These are phyloP conservation scores for Geopyxis carbonaria DNA, from an alignment of 495 filamentous ascomycete genomes.

Conservation along the genomic window DNA sequence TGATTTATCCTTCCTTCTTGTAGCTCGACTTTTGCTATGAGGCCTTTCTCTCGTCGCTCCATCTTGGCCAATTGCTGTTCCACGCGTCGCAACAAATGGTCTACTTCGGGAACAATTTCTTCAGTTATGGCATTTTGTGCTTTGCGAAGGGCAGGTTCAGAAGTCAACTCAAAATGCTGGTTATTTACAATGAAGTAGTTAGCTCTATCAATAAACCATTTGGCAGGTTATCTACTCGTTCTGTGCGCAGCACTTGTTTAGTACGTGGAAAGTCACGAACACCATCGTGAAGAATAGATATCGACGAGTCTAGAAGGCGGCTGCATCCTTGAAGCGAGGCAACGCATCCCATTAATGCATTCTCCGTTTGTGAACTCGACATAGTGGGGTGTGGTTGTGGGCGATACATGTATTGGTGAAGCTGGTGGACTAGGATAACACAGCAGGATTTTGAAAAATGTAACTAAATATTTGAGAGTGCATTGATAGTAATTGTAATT, in stretches of 20 bases:
- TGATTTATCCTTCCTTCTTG: slow-evolving; percentile 49
- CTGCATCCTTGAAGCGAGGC: slow-evolving; percentile 52
- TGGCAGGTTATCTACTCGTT: background rate
- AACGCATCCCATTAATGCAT: slow-evolving; percentile 44
- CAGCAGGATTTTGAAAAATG: background rate
- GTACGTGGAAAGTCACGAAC: slow-evolving; percentile 60
- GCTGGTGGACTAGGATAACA: slow-evolving; percentile 1
- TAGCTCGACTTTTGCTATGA: slow-evolving; percentile 54
- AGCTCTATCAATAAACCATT: too few species aligned
- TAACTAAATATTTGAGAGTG: background rate
- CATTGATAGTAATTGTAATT: background rate
- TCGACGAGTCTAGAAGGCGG: slow-evolving; percentile 54
- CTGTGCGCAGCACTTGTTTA: slow-evolving; percentile 41
- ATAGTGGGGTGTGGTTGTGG: slow-evolving; percentile 1
- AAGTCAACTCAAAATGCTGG: slow-evolving; percentile 66
- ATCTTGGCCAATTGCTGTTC: slow-evolving; percentile 55
- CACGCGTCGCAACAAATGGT: slow-evolving; percentile 44
- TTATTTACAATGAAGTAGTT: too few species aligned
- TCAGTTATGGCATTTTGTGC: slow-evolving; percentile 53
- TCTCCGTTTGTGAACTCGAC: background rate
- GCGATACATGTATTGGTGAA: background rate
- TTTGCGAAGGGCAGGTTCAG: slow-evolving; percentile 46
- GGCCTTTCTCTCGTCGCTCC: slow-evolving; percentile 47
- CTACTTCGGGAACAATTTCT: slow-evolving; percentile 60
- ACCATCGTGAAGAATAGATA: slow-evolving; percentile 52